phyloP scores from a whole-genome alignment of 768 basidiomycete species.

The Suillus hirtellus region DNA sequence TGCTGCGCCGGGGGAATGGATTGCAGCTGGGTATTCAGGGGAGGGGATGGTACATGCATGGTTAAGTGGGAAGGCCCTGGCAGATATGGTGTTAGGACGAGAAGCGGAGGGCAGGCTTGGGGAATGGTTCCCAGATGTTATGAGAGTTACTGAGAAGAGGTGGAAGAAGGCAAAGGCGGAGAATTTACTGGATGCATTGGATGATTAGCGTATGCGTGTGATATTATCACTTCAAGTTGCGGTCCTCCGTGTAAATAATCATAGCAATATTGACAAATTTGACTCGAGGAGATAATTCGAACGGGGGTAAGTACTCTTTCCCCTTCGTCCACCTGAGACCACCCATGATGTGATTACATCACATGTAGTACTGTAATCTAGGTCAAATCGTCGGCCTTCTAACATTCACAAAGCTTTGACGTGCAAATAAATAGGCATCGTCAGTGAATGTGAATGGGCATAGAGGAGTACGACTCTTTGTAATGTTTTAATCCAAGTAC shows the following conservation, averaged over 20 bases:
- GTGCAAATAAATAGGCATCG: background rate
- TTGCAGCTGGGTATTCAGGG: conserved; percentile 68
- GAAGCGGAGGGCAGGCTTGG: conserved; percentile 27
- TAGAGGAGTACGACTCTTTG: background rate
- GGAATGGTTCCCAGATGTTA: conserved; percentile 52
- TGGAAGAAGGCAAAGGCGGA: conserved; percentile 53
- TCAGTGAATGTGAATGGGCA: background rate
- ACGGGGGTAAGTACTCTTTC: no score
- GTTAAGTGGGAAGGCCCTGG: conserved; percentile 62
- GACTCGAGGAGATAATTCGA: no score
- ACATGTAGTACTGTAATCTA: no score
- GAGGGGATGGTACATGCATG: conserved; percentile 78
- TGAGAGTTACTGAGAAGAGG: conserved; percentile 48
- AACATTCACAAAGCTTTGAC: no score
- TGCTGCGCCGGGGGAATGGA: conserved; percentile 63
- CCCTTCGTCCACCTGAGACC: no score
- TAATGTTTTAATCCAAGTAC: background rate
- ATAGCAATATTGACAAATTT: no score
- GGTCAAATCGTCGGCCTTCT: no score
- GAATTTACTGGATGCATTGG: conserved; percentile 32
- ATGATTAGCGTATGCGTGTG: background rate
- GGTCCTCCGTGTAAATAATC: no score
- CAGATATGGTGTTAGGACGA: conserved; percentile 54
- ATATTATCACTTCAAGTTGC: no score
- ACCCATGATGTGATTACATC: no score